phyloP scores from a whole-genome alignment of 1,284 basidiomycete species.

The Mycosarcoma mackinlayi region DNA sequence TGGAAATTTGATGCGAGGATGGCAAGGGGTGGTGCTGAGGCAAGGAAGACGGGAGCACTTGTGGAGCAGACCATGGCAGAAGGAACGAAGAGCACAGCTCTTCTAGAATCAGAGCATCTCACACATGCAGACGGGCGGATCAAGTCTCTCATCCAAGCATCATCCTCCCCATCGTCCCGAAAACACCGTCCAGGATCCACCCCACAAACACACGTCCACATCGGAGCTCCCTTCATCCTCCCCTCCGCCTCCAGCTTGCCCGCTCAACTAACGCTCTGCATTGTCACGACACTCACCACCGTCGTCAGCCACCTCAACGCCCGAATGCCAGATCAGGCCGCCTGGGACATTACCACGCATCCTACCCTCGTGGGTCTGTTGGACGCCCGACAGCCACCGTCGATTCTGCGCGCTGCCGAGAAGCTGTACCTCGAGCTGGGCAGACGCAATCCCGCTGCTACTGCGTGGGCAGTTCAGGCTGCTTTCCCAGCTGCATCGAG shows the following conservation, averaged over 20 bases:
- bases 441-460: conserved; percentile 20
- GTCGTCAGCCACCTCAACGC: conserved; percentile 14
- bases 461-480: conserved; percentile 14
- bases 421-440: conserved; percentile 17
- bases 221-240: conserved; percentile 24
- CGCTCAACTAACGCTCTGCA: conserved; percentile 28
- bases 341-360: conserved; percentile 36
- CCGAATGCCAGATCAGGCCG: conserved; percentile 28
- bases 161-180: background rate
- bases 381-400: conserved; percentile 27
- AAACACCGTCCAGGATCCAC: background rate
- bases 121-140: background rate
- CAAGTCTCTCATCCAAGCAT: conserved; percentile 3
- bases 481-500: conserved; percentile 6
- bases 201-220: conserved; percentile 6
- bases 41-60: background rate
- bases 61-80: background rate
- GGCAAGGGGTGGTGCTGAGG: background rate
- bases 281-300: conserved; percentile 22
- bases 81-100: background rate
- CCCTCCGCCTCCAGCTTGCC: conserved; percentile 17
- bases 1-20: conserved; percentile 30
- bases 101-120: background rate
- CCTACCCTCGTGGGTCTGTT: conserved; percentile 12
- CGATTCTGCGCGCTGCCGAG: conserved; percentile 13